Evolutionary conservation across 805 yeast genomes (phyloP), one percentile per base, ranked within the genome.

Genomic region (Lachancea sp.): DNA sequence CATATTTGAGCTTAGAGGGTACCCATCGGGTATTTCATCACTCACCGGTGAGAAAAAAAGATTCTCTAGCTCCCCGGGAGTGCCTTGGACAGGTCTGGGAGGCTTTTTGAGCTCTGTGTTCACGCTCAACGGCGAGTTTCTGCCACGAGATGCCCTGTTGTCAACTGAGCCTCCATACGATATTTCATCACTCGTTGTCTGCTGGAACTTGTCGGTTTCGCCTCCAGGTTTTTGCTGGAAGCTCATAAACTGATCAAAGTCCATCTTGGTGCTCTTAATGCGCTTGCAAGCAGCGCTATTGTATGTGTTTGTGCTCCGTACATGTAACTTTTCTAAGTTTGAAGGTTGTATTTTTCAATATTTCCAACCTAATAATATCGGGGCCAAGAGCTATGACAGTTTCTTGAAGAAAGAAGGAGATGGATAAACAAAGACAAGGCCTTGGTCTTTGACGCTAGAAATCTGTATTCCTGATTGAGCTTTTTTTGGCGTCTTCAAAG

Each of bases 201-300:
- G 43, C 9, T 18, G 3, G 12, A 15, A 36, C 10, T 26, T 36
- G 29, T 25, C 37, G 9, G 2, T 40, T 22, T 40, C 35, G 16
- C 43, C 16, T 6, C 32, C 43, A 17, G 18, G 9, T 25, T 33
- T 40, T 26, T 33, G 20, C 35, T 41, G 45, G 27, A 19, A 35
- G 34, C 35, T 41, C 45, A 41, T 34, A 29, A 35, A 35, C 39
- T 41, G 45, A n/a, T 41, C 17, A 16, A 41, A 41, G 39, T 41
- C 39, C 45, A 41, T 41, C 25, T 15, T 40, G 16, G 7, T 20
- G 29, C 16, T 16, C n/a, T 29, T 17, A 38, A 10, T 3, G 5
- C 13, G 19, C 35, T 32, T 10, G 19, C 35, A 15, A 32, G 18
- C 35, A 13, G 35, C 19, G 10, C 16, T 32, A 16, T 9, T 35